Evolutionary conservation across 1,139 yeast species (phyloP).

Genomic region (Pichia sp.): DNA sequence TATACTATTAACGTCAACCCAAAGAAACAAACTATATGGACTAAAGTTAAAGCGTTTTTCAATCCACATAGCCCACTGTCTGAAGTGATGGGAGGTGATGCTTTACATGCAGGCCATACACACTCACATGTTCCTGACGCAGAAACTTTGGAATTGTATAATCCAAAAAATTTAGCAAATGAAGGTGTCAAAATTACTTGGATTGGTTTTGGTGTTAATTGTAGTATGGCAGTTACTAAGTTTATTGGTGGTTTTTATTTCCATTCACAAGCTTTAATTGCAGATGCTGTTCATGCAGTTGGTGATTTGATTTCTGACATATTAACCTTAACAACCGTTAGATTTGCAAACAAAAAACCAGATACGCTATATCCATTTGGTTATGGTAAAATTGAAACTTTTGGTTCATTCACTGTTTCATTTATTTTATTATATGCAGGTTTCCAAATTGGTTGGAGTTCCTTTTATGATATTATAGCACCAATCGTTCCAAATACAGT

Average conservation of each 20-base stretch:
- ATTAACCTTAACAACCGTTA: constrained; percentile 82
- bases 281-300: constrained; percentile 90
- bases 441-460: constrained; percentile 83
- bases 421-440: constrained; percentile 83
- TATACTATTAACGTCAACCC: constrained; percentile 22
- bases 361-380: constrained; percentile 71
- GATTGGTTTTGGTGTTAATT: constrained; percentile 79
- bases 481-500: constrained; percentile 55
- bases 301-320: constrained; percentile 88
- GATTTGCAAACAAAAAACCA: constrained; percentile 65
- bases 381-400: constrained; percentile 85
- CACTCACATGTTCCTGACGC: constrained; percentile 30
- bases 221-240: constrained; percentile 80
- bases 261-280: constrained; percentile 90
- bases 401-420: constrained; percentile 86
- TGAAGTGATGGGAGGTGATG: constrained; percentile 19
- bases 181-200: constrained; percentile 93
- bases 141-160: constrained; percentile 28
- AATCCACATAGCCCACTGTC: constrained; percentile 30
- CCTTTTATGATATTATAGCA: constrained; percentile 63
- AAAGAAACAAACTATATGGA: constrained; percentile 20
- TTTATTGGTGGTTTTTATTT: constrained; percentile 85
- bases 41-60: constrained; percentile 27
- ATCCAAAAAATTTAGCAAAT: constrained; percentile 42
- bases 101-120: constrained; percentile 26